Conservation (phyloP, 2,329 filamentous ascomycete species). For the Cadophora sp. region DNA sequence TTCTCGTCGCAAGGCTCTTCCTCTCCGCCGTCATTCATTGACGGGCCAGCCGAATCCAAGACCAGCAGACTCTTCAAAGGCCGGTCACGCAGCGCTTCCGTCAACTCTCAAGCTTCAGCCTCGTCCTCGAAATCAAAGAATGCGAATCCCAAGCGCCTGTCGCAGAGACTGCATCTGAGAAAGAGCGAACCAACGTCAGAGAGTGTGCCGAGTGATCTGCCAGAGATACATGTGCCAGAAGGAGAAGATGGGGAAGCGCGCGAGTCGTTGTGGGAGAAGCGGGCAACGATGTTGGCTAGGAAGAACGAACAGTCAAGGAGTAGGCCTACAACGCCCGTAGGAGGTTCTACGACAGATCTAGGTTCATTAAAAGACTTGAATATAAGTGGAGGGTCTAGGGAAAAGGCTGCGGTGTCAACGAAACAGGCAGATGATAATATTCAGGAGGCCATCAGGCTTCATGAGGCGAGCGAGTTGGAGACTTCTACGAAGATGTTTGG, state of each 20-base stretch:
- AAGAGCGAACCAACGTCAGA: slow-evolving; percentile 66
- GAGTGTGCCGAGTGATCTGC: slow-evolving; percentile 80
- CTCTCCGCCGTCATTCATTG: slow-evolving; percentile 22
- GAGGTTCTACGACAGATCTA: slow-evolving; percentile 34
- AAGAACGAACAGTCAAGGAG: slow-evolving; percentile 54
- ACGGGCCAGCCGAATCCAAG: slow-evolving; percentile 37
- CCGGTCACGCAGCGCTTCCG: slow-evolving; percentile 50
- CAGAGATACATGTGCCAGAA: slow-evolving; percentile 67
- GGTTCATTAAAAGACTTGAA: slow-evolving; percentile 32
- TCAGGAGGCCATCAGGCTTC: slow-evolving; percentile 92
- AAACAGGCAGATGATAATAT: slow-evolving; percentile 73
- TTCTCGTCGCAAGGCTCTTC: slow-evolving; percentile 49
- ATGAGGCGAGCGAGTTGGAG: slow-evolving; percentile 82
- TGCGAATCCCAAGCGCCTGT: slow-evolving; percentile 56
- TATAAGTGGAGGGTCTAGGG: slow-evolving; percentile 33
- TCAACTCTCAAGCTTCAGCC: slow-evolving; percentile 51
- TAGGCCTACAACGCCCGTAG: slow-evolving; percentile 50
- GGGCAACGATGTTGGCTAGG: slow-evolving; percentile 86
- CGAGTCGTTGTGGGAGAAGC: slow-evolving; percentile 88
- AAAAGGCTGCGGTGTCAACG: slow-evolving; percentile 50
- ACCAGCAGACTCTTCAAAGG: slow-evolving; percentile 44
- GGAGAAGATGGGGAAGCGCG: slow-evolving; percentile 51
- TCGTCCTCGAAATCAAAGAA: slow-evolving; percentile 34
- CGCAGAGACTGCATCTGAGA: slow-evolving; percentile 73
- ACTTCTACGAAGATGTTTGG: slow-evolving; percentile 87